Conservation (phyloP, 169 alveolate species). For the Cryptosporidium ubiquitum region DNA sequence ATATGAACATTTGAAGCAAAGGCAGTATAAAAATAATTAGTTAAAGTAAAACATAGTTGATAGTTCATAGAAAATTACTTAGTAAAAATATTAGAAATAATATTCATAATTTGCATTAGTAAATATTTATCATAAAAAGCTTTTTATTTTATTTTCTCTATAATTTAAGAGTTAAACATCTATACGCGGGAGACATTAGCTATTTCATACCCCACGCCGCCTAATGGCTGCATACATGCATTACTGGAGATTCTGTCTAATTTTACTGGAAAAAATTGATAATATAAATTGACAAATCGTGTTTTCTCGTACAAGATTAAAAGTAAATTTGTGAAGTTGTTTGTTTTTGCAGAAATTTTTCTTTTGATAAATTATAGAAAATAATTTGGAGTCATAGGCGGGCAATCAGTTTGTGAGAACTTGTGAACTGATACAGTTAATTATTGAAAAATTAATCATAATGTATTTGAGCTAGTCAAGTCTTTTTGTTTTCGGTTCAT, state of each 20-base stretch:
- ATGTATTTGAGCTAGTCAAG: not conserved
- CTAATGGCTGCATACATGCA: slow-evolving; percentile 50
- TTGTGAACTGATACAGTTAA: not conserved
- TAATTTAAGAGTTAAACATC: not conserved
- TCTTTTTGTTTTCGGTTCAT: not conserved
- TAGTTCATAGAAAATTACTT: not conserved
- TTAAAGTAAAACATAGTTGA: not conserved
- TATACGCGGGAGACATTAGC: slow-evolving; percentile 4
- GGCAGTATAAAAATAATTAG: not conserved
- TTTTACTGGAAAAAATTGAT: not conserved
- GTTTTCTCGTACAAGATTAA: not conserved
- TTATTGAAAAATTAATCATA: not conserved
- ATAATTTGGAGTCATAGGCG: not conserved
- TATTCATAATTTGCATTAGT: not conserved
- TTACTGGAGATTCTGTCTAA: slow-evolving; percentile 20
- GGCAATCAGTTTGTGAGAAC: not conserved
- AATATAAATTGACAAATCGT: not conserved
- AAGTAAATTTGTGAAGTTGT: not conserved
- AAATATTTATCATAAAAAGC: not conserved
- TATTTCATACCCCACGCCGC: slow-evolving; percentile 16
- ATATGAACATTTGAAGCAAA: not conserved
- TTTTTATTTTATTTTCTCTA: not conserved
- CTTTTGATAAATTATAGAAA: not conserved
- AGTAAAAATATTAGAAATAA: not conserved
- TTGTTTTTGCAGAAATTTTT: not conserved